Evolutionary conservation across 306 rosid genomes (phyloP).

Genomic region (Pyrus bretschneideri): DNA sequence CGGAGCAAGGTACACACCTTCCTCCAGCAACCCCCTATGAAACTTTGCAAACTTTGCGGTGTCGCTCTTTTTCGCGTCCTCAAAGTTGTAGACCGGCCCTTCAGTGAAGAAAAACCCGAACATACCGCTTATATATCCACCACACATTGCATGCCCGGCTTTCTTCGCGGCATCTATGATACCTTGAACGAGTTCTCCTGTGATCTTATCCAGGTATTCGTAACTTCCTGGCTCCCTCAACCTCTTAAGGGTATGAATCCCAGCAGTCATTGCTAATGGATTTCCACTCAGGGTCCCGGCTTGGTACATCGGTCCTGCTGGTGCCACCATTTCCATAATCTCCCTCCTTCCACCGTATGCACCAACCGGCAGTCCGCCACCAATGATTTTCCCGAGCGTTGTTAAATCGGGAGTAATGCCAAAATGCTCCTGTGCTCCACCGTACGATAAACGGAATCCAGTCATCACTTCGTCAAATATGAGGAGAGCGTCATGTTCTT

Average conservation of each 20-base stretch:
- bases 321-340: conserved; percentile 94
- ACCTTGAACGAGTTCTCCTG: conserved; percentile 71
- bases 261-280: conserved; percentile 98
- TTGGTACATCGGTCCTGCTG: conserved; percentile 95
- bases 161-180: conserved; percentile 69
- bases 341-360: conserved; percentile 95
- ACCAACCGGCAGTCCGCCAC: conserved; percentile 93
- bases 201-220: conserved; percentile 62
- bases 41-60: conserved; percentile 69
- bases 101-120: conserved; percentile 91
- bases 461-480: conserved; percentile 94
- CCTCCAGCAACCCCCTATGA: conserved; percentile 79
- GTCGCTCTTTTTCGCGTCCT: conserved; percentile 83
- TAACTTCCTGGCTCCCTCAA: conserved; percentile 75
- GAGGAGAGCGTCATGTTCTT: conserved; percentile 62
- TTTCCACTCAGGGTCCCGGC: conserved; percentile 95
- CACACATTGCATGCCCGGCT: conserved; percentile 88
- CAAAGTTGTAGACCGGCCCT: conserved; percentile 78
- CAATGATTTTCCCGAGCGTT: conserved; percentile 90
- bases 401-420: conserved; percentile 77
- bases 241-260: conserved; percentile 79
- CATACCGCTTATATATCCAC: conserved; percentile 86
- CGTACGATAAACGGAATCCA: conserved; percentile 89
- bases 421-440: conserved; percentile 92
- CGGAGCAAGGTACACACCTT: conserved; percentile 94